Evolutionary conservation across 2,329 filamentous ascomycete species (phyloP), one percentile per base, ranked within the genome.

Genomic region (Nemania sp.): DNA sequence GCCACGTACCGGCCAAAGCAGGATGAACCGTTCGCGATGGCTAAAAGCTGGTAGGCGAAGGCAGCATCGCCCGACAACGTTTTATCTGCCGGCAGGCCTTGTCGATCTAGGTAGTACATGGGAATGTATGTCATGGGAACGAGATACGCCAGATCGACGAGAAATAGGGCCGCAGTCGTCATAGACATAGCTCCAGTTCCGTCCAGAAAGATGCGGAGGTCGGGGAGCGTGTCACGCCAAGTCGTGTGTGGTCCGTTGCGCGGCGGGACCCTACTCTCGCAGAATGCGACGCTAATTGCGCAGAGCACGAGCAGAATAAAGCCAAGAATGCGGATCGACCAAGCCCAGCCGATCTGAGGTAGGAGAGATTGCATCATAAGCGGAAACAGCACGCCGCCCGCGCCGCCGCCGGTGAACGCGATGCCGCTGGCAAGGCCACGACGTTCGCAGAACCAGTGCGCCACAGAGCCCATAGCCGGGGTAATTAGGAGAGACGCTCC

Each of bases 311-410:
- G 43, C 19, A 53, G 31, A 14, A 53, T 48, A 19, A 53, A 48
- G 31, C 50, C 44, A 9, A 53, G 50, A 34, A 53, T 34, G 12
- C 44, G 30, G 6, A 53, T 20, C 11, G 50, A 48, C 50, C 50
- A 53, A 30, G 44, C 50, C 44, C 44, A 53, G 7, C 50, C 50
- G 12, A 47, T 9, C 24, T 37, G 50, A 24, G 50, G 49, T 7
- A 53, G 50, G 31, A 53, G 44, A 24, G 50, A 53, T 14, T 53
- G 50, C 50, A 53, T 48, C 50, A 53, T 48, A 23, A 53, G 43
- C 6, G 43, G 50, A 22, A 53, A 53, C 30, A 53, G 12, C 6
- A 53, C 50, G 20, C 50, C 50, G 1, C 50, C 50, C 15, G n/a
- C 50, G 3, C 43, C 50, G 2, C 50, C 50, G 17, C 44, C 43